Evolutionary conservation across 768 basidiomycete genomes (phyloP).

Genomic region (Candolleomyces aberdarensis): DNA sequence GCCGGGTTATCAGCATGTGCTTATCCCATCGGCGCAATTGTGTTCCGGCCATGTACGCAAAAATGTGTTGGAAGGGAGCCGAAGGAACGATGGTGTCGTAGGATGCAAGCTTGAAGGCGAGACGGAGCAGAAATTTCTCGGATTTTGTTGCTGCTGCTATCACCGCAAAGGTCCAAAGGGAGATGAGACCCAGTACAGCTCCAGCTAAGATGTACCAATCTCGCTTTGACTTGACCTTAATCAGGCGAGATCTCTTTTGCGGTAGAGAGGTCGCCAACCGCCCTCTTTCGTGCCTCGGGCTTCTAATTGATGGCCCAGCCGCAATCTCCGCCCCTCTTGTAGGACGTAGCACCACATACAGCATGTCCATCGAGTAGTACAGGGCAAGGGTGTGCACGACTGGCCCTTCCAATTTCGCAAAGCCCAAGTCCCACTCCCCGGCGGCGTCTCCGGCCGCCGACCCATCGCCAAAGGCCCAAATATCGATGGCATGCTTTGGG

Average conservation of each 20-base stretch:
- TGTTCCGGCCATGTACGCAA: slow-evolving; percentile 1
- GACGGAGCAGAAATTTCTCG: background rate
- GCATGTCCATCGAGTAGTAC: background rate
- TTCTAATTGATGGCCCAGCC: background rate
- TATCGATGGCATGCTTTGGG: background rate
- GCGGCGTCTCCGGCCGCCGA: background rate
- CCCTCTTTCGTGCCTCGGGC: background rate
- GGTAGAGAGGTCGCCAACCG: background rate
- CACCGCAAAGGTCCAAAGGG: background rate
- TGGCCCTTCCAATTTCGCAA: slow-evolving; percentile 2
- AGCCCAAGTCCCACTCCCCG: background rate
- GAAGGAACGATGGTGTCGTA: background rate
- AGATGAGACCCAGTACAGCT: background rate
- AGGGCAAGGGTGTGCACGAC: slow-evolving; percentile 1
- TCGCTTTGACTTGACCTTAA: background rate
- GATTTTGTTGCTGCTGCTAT: background rate
- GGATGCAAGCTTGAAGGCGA: background rate
- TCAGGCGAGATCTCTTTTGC: background rate
- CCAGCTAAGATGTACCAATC: background rate
- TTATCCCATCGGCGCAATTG: background rate
- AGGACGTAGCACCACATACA: background rate
- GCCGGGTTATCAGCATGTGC: background rate
- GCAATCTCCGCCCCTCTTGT: background rate
- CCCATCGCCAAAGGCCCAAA: background rate
- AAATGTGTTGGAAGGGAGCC: background rate